Percentiles rank a stretch among this genome's conserved stretches.
phyloP scores from a whole-genome alignment of 2,329 filamentous ascomycete genomes.

The Sarocladium kiliense region DNA sequence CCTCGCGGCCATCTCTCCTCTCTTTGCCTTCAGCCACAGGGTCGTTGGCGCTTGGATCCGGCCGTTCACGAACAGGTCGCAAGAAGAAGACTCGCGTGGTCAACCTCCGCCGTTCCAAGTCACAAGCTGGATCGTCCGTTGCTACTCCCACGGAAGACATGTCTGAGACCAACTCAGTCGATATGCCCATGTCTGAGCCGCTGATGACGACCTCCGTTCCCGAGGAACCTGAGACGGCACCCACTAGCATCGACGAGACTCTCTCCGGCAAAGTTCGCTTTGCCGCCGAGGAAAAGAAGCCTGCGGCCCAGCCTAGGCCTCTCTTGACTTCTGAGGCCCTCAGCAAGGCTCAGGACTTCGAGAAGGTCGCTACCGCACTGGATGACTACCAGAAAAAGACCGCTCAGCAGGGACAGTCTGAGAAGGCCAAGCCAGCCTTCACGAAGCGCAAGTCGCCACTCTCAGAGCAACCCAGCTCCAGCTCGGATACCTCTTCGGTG shows the following conservation, averaged over 20 bases:
- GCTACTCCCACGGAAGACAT: conserved; percentile 37
- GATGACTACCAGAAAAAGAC: conserved; percentile 11
- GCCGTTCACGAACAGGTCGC: conserved; percentile 57
- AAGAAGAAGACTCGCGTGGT: conserved; percentile 84
- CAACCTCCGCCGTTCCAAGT: conserved; percentile 64
- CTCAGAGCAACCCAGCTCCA: conserved; percentile 25
- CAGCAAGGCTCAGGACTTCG: conserved; percentile 16
- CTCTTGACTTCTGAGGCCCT: conserved; percentile 20
- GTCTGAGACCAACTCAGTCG: conserved; percentile 51
- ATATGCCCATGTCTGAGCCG: conserved; percentile 57
- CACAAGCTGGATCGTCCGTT: conserved; percentile 46
- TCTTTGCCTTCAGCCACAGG: conserved; percentile 47
- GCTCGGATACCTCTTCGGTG: conserved; percentile 47
- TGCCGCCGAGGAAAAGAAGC: conserved; percentile 16
- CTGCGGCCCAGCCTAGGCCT: conserved; percentile 13
- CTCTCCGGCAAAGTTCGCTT: conserved; percentile 37
- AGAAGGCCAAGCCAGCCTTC: conserved; percentile 17
- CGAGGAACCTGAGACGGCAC: conserved; percentile 47
- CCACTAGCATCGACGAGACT: conserved; percentile 2
- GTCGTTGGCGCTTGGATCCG: conserved; percentile 58
- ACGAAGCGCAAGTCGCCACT: conserved; percentile 24
- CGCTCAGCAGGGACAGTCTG: conserved; percentile 8
- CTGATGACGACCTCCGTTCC: conserved; percentile 50
- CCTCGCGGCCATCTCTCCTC: conserved; percentile 63
- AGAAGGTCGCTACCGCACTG: conserved; percentile 17